Conservation (phyloP, 176 grass and related monocot species). For the Hordeum marinum region DNA sequence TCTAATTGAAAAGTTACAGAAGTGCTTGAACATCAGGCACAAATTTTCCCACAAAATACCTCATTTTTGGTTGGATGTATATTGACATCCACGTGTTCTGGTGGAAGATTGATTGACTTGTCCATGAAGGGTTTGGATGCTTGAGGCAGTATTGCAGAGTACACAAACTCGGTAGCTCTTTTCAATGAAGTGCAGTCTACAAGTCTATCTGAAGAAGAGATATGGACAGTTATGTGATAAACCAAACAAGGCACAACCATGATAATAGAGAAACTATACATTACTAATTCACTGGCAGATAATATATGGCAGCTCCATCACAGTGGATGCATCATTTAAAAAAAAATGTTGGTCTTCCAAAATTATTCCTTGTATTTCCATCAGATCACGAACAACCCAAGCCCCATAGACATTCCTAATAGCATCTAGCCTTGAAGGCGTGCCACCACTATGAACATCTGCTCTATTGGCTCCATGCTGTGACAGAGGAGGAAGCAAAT, state of each 20-base stretch:
- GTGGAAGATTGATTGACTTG: slow-evolving; percentile 3
- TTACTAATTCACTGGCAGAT: not conserved
- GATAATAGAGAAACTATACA: not conserved
- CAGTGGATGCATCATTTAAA: not conserved
- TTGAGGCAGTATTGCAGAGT: slow-evolving; percentile 80
- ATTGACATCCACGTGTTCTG: slow-evolving; percentile 91
- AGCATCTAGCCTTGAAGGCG: slow-evolving; percentile 72
- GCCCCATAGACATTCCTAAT: slow-evolving; percentile 80
- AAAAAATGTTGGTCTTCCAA: not conserved
- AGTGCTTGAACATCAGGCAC: slow-evolving; percentile 2
- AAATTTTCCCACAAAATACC: slow-evolving; percentile 36
- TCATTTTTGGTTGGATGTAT: slow-evolving; percentile 97
- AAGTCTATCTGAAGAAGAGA: slow-evolving; percentile 62
- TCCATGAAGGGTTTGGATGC: slow-evolving; percentile 37
- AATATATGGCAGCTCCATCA: not conserved
- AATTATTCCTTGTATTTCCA: slow-evolving; percentile 53
- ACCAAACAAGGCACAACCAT: not conserved
- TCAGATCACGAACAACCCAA: slow-evolving; percentile 79
- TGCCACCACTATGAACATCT: slow-evolving; percentile 70
- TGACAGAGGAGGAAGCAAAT: slow-evolving; percentile 25
- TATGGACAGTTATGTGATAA: slow-evolving; percentile 20
- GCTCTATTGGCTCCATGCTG: slow-evolving; percentile 89
- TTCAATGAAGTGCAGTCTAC: slow-evolving; percentile 88
- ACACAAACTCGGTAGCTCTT: slow-evolving; percentile 84
- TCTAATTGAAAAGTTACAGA: not conserved